Evolutionary conservation across 2,329 filamentous ascomycete species (phyloP).

Genomic region (Dactylellina sp.): DNA sequence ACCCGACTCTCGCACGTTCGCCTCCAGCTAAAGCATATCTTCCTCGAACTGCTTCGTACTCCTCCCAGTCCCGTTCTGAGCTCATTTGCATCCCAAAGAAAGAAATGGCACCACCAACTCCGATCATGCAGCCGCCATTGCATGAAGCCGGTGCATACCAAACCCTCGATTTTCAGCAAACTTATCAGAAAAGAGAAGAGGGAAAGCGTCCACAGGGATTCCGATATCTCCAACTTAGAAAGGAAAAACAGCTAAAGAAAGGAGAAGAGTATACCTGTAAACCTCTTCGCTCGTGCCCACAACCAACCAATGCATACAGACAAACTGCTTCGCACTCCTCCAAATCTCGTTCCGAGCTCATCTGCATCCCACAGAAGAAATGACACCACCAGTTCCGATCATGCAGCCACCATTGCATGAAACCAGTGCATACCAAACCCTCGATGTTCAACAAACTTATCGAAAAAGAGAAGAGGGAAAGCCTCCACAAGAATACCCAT

Average conservation of each 20-base stretch:
- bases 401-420: constrained; percentile 18
- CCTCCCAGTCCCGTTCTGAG: constrained; percentile 12
- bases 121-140: constrained; percentile 25
- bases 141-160: constrained; percentile 36
- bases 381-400: constrained; percentile 17
- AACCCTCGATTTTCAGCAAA: constrained; percentile 30
- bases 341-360: constrained; percentile 11
- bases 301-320: constrained; percentile 36
- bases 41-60: constrained; percentile 20
- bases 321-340: neutral
- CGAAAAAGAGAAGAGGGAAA: constrained; percentile 19
- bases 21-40: constrained; percentile 23
- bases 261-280: constrained; percentile 21
- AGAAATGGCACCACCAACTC: constrained; percentile 22
- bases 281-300: constrained; percentile 1
- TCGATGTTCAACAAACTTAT: constrained; percentile 3
- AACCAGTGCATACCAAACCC: constrained; percentile 12
- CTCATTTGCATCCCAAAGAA: constrained; percentile 30
- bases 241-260: constrained; percentile 9
- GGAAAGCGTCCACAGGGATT: constrained; percentile 15
- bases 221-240: constrained; percentile 7
- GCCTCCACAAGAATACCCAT: neutral
- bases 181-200: neutral
- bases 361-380: constrained; percentile 1
- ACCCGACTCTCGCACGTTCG: constrained; percentile 25